Conservation (phyloP, 1,139 yeast genomes). For the Taphrina confusa region DNA sequence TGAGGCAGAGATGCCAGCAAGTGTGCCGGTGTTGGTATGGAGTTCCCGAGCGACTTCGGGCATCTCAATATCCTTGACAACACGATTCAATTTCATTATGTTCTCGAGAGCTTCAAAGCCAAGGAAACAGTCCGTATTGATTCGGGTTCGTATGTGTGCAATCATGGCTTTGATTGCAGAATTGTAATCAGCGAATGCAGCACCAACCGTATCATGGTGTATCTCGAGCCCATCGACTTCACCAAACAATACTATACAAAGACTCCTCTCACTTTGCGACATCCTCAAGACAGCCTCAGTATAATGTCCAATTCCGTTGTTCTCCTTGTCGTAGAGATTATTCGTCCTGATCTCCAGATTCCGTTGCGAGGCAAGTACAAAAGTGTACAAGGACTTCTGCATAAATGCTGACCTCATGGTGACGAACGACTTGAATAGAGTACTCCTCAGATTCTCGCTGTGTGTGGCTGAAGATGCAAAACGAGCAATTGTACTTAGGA, state of each 20-base stretch:
- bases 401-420: conserved; percentile 23
- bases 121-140: conserved; percentile 31
- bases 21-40: conserved; percentile 8
- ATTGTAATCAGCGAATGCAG: conserved; percentile 30
- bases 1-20: conserved; percentile 18
- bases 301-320: conserved; percentile 36
- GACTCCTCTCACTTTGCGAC: conserved; percentile 27
- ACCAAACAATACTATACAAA: conserved; percentile 27
- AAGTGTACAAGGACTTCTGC: conserved; percentile 29
- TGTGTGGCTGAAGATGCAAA: neutral
- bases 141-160: conserved; percentile 23
- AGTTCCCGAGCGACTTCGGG: conserved; percentile 29
- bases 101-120: conserved; percentile 35
- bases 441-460: neutral
- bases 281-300: conserved; percentile 34
- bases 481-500: conserved; percentile 7
- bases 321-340: conserved; percentile 33
- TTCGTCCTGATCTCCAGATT: conserved; percentile 28
- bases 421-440: conserved; percentile 1
- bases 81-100: neutral
- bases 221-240: conserved; percentile 17
- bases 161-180: conserved; percentile 28
- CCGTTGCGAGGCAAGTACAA: conserved; percentile 32
- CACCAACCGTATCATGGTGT: conserved; percentile 8
- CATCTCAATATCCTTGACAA: conserved; percentile 22